Evolutionary conservation across 768 basidiomycete species (phyloP).

Genomic region (Dentipellis sp.): DNA sequence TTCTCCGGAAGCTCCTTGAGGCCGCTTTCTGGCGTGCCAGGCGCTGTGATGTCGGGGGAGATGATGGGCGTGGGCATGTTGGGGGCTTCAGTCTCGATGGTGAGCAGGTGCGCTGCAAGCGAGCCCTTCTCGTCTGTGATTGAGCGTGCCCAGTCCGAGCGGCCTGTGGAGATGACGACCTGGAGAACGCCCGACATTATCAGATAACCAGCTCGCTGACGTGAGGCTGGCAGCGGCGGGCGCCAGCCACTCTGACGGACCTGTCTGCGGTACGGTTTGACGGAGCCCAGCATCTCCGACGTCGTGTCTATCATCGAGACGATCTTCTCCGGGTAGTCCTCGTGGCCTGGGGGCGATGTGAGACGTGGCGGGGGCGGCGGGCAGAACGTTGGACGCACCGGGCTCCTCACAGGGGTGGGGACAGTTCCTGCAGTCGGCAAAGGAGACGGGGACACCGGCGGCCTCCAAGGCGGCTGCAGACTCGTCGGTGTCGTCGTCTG

Average conservation of each 20-base stretch:
- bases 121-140: constrained; percentile 64
- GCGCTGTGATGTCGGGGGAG: constrained; percentile 17
- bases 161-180: constrained; percentile 86
- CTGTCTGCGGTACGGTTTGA: constrained; percentile 79
- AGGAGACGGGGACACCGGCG: constrained; percentile 17
- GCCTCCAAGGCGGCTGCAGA: constrained; percentile 11
- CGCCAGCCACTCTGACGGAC: constrained; percentile 26
- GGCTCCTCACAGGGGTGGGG: constrained; percentile 22
- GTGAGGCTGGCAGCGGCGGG: not conserved
- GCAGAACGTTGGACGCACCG: constrained; percentile 12
- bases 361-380: not conserved
- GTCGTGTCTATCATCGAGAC: constrained; percentile 59
- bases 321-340: constrained; percentile 65
- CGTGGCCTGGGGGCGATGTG: constrained; percentile 41
- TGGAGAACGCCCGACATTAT: constrained; percentile 20
- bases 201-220: constrained; percentile 2
- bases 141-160: constrained; percentile 80
- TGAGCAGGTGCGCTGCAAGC: constrained; percentile 52
- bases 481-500: constrained; percentile 5
- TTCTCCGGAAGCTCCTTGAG: not conserved
- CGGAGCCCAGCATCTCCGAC: constrained; percentile 74
- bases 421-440: constrained; percentile 19
- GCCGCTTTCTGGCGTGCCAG: constrained; percentile 2
- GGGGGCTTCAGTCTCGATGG: constrained; percentile 14
- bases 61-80: constrained; percentile 2